These are phyloP conservation scores for Neoconidiobolus thromboides DNA, from an alignment of 371 early-diverging fungal genomes.

Conservation along the genomic window DNA sequence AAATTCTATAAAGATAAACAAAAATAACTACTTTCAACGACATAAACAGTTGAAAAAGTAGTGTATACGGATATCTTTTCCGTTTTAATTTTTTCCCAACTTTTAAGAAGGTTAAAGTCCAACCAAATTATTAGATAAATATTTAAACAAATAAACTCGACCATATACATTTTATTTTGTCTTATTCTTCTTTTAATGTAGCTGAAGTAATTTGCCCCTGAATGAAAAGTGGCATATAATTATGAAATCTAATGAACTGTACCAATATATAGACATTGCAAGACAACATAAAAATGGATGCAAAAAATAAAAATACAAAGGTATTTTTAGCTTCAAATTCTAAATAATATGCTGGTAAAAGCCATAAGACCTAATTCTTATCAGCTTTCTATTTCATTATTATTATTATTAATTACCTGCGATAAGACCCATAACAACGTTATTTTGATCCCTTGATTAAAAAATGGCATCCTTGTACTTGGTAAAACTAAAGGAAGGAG, in stretches of 20 bases:
- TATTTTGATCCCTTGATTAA: constrained; percentile 7
- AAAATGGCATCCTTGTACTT: constrained; percentile 22
- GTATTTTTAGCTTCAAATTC: constrained; percentile 74
- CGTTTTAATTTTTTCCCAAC: too few species aligned
- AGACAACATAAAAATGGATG: constrained; percentile 45
- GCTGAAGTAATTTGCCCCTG: too few species aligned
- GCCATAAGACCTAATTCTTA: constrained; percentile 52
- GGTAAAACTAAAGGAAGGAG: constrained; percentile 74
- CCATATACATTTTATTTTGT: too few species aligned
- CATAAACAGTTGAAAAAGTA: too few species aligned
- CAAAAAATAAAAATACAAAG: constrained; percentile 48
- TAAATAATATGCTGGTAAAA: constrained; percentile 60
- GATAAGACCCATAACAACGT: constrained; percentile 36
- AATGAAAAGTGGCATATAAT: constrained; percentile 28
- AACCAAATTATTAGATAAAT: too few species aligned
- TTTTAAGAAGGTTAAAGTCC: too few species aligned
- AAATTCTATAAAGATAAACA: too few species aligned
- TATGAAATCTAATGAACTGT: constrained; percentile 32
- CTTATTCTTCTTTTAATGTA: too few species aligned
- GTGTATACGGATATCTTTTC: too few species aligned
- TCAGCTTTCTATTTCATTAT: neutral
- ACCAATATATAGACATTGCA: constrained; percentile 45
- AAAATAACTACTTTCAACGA: too few species aligned
- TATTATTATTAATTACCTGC: constrained; percentile 23
- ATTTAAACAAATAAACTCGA: too few species aligned